Conservation (phyloP, 1,284 basidiomycete species). For the Apiotrichum sp. region DNA sequence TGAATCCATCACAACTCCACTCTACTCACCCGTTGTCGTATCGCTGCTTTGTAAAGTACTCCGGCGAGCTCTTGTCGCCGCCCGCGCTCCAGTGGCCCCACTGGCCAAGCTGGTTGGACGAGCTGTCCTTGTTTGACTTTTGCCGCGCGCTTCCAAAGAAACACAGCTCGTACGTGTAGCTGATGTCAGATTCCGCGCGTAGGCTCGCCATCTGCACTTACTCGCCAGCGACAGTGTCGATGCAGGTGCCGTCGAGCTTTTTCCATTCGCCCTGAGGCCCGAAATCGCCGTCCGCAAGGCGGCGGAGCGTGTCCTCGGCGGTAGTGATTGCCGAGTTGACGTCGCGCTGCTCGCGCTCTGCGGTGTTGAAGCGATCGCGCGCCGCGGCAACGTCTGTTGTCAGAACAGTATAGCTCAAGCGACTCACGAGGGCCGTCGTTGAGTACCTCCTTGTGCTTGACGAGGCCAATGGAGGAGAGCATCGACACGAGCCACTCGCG, state of each 20-base stretch:
- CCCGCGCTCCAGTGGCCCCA: constrained; percentile 70
- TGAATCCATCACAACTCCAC: not conserved
- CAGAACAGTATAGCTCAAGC: constrained; percentile 40
- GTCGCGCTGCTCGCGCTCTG: constrained; percentile 49
- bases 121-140: constrained; percentile 76
- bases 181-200: constrained; percentile 45
- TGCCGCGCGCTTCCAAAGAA: constrained; percentile 83
- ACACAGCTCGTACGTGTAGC: constrained; percentile 96
- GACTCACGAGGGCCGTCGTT: constrained; percentile 37
- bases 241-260: constrained; percentile 76
- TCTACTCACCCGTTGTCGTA: constrained; percentile 63
- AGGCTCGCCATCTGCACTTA: constrained; percentile 49
- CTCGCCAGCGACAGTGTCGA: constrained; percentile 82
- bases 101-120: constrained; percentile 72
- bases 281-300: constrained; percentile 55
- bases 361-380: constrained; percentile 53
- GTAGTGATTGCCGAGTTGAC: constrained; percentile 23
- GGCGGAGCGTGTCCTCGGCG: constrained; percentile 28
- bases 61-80: constrained; percentile 56
- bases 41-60: constrained; percentile 71
- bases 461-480: constrained; percentile 26
- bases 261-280: constrained; percentile 90
- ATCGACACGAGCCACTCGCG: constrained; percentile 60
- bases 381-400: constrained; percentile 48
- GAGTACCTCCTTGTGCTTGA: constrained; percentile 13